phyloP scores from a whole-genome alignment of 1,139 yeast species.

The Zhuliangozyma blackwelliae region DNA sequence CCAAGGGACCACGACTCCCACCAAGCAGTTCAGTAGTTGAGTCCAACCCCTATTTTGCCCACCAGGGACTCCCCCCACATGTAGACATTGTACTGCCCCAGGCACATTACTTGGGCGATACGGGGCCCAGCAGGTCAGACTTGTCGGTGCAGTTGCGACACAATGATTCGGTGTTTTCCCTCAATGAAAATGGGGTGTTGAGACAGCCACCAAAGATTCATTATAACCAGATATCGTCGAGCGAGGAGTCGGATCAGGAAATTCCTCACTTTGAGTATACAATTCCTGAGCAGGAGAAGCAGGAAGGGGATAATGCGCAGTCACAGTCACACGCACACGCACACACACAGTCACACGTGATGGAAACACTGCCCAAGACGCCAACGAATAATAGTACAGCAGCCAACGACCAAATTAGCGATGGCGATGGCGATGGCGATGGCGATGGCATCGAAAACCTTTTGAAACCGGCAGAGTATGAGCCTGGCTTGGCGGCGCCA shows the following conservation, averaged over 20 bases:
- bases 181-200: conserved; percentile 22
- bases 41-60: conserved; percentile 47
- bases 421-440: background rate
- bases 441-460: conserved; percentile 1
- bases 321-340: too few relatives aligned
- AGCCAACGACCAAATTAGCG: background rate
- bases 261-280: too few relatives aligned
- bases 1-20: conserved; percentile 2
- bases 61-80: conserved; percentile 56
- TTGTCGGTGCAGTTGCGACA: conserved; percentile 38
- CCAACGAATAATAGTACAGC: background rate
- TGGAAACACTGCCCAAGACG: background rate
- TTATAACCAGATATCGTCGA: conserved; percentile 6
- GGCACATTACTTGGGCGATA: conserved; percentile 1
- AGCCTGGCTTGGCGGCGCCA: conserved; percentile 12
- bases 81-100: conserved; percentile 13
- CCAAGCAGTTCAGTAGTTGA: conserved; percentile 29
- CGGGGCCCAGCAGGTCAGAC: conserved; percentile 12
- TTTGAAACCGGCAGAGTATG: conserved; percentile 6
- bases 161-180: conserved; percentile 38
- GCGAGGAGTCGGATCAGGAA: conserved; percentile 5
- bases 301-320: background rate
- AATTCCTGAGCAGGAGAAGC: background rate
- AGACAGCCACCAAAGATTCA: conserved; percentile 21
- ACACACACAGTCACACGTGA: too few relatives aligned